phyloP scores from a whole-genome alignment of 1,284 basidiomycete species.

The Malassezia nana region DNA sequence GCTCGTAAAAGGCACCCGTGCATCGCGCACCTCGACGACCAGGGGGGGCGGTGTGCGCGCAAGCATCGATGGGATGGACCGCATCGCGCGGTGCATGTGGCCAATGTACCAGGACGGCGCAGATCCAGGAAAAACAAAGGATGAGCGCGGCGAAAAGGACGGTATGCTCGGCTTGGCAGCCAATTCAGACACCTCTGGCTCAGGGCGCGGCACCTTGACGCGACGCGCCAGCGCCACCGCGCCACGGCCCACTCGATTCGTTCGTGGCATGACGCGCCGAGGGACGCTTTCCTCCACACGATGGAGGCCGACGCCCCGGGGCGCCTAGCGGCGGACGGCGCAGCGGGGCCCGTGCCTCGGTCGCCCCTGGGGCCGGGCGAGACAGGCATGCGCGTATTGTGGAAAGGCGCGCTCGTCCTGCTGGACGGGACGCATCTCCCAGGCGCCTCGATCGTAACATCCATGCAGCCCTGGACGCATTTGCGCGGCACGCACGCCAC shows the following conservation, averaged over 20 bases:
- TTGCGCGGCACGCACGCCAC: not conserved
- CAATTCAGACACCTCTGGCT: not conserved
- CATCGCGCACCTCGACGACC: constrained; percentile 86
- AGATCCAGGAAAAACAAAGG: constrained; percentile 50
- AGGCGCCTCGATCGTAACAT: constrained; percentile 37
- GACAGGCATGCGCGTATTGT: constrained; percentile 17
- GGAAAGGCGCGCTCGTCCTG: constrained; percentile 34
- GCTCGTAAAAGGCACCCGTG: constrained; percentile 80
- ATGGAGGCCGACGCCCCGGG: constrained; percentile 1
- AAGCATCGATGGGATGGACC: constrained; percentile 53
- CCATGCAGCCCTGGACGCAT: constrained; percentile 27
- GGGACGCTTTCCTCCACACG: not conserved
- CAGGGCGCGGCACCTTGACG: not conserved
- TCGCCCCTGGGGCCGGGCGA: not conserved
- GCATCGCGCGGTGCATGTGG: constrained; percentile 61
- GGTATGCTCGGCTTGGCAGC: not conserved
- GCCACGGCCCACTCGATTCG: not conserved
- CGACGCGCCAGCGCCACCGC: not conserved
- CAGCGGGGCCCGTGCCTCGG: not conserved
- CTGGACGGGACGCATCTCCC: constrained; percentile 35
- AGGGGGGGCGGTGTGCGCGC: constrained; percentile 64
- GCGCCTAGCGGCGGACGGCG: not conserved
- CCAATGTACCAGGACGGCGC: constrained; percentile 94
- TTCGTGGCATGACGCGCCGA: constrained; percentile 5
- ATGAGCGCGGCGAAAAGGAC: constrained; percentile 43